phyloP scores from a whole-genome alignment of 2,329 filamentous ascomycete species.

The Hypoxylon sp. region DNA sequence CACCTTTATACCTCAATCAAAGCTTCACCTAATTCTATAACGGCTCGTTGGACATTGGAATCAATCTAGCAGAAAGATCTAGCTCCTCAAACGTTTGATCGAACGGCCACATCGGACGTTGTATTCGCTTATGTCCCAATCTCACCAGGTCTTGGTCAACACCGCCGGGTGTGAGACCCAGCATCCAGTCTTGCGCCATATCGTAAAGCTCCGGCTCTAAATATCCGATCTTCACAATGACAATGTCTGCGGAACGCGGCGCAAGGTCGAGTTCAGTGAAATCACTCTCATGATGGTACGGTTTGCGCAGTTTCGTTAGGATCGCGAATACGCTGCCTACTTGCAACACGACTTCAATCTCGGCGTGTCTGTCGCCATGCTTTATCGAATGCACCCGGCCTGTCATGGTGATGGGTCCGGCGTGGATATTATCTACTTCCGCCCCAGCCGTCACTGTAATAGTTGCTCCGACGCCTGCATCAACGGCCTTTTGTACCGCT shows the following conservation, averaged over 20 bases:
- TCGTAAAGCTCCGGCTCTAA: conserved; percentile 67
- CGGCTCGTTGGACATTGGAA: conserved; percentile 53
- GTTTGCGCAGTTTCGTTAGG: conserved; percentile 65
- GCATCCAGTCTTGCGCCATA: conserved; percentile 68
- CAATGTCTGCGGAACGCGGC: conserved; percentile 62
- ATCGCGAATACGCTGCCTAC: conserved; percentile 65
- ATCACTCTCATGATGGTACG: conserved; percentile 66
- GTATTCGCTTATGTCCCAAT: conserved; percentile 62
- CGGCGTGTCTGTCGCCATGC: conserved; percentile 63
- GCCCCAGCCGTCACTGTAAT: conserved; percentile 66
- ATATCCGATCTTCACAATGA: conserved; percentile 69
- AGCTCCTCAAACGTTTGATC: conserved; percentile 55
- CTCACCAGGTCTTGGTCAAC: conserved; percentile 66
- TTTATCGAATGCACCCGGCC: conserved; percentile 64
- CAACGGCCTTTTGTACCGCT: conserved; percentile 58
- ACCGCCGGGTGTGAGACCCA: conserved; percentile 65
- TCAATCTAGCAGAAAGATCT: conserved; percentile 54
- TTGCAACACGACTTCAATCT: conserved; percentile 63
- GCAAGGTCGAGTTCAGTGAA: conserved; percentile 63
- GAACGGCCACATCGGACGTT: conserved; percentile 63
- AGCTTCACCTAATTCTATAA: conserved; percentile 24
- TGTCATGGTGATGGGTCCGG: conserved; percentile 64
- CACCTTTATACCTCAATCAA: not conserved
- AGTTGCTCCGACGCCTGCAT: conserved; percentile 60
- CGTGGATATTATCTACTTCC: conserved; percentile 62